phyloP scores from a whole-genome alignment of 768 basidiomycete species.

The Candolleomyces aberdarensis region DNA sequence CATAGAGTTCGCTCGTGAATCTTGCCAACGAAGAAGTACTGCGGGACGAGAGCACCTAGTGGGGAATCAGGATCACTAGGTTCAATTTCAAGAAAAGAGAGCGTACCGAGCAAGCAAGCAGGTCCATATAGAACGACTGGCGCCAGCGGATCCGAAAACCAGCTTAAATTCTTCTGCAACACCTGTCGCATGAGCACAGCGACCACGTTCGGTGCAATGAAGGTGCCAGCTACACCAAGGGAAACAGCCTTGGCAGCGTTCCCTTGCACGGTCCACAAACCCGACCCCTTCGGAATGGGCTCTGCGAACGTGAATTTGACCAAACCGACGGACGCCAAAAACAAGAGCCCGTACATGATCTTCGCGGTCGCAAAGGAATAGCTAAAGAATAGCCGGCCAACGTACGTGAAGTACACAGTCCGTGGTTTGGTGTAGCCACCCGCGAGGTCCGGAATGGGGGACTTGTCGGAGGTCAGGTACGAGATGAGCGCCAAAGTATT shows the following conservation, averaged over 20 bases:
- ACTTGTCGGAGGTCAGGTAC: constrained; percentile 66
- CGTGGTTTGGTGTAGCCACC: constrained; percentile 47
- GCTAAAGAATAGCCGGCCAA: constrained; percentile 65
- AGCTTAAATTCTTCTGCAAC: constrained; percentile 73
- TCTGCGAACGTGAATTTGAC: constrained; percentile 33
- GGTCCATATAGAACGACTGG: constrained; percentile 72
- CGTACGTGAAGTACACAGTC: constrained; percentile 75
- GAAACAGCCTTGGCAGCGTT: constrained; percentile 48
- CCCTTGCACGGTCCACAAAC: constrained; percentile 38
- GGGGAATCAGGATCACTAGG: not conserved
- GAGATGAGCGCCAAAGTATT: constrained; percentile 78
- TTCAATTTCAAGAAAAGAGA: not conserved
- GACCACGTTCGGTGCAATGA: constrained; percentile 64
- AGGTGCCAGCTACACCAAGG: constrained; percentile 50
- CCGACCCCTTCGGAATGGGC: constrained; percentile 14
- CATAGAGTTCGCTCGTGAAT: constrained; percentile 60
- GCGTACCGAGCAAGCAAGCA: constrained; percentile 66
- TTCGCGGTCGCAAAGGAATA: constrained; percentile 76
- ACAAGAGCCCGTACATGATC: constrained; percentile 53
- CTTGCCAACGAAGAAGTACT: constrained; percentile 48
- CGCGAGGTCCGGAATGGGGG: constrained; percentile 65
- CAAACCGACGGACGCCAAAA: constrained; percentile 43
- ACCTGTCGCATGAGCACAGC: constrained; percentile 66
- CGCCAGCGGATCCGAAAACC: constrained; percentile 75
- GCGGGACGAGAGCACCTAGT: constrained; percentile 60